phyloP scores from a whole-genome alignment of 208 protist genomes.

The Crithidia sp. region DNA sequence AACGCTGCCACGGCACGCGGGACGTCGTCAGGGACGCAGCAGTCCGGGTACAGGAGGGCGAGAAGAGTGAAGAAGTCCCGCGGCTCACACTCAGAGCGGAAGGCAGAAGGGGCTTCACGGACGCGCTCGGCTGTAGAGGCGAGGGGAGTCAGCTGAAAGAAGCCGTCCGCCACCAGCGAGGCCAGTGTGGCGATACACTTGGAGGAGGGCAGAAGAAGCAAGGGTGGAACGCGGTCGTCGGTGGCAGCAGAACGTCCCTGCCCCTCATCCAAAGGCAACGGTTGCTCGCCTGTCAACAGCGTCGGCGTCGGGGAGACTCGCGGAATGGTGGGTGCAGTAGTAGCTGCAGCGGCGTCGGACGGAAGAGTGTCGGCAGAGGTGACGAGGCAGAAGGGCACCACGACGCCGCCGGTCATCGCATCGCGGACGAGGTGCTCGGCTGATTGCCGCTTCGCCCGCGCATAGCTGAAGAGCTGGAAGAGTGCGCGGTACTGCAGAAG shows the following conservation, averaged over 20 bases:
- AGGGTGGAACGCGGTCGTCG: neutral
- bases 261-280: neutral
- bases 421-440: constrained; percentile 58
- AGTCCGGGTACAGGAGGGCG: constrained; percentile 76
- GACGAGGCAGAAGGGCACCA: constrained; percentile 45
- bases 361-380: neutral
- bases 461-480: constrained; percentile 66
- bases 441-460: constrained; percentile 36
- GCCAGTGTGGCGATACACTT: constrained; percentile 54
- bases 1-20: constrained; percentile 2
- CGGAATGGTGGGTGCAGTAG: neutral
- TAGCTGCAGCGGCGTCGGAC: neutral
- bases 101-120: constrained; percentile 10
- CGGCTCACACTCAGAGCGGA: constrained; percentile 42
- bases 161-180: constrained; percentile 55
- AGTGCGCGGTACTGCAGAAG: constrained; percentile 68
- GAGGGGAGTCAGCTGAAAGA: constrained; percentile 58
- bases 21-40: constrained; percentile 42
- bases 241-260: neutral
- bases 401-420: constrained; percentile 68
- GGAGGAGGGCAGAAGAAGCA: constrained; percentile 62
- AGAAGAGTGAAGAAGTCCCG: constrained; percentile 67
- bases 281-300: neutral
- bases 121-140: constrained; percentile 43
- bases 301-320: neutral